Conservation (phyloP, 169 alveolate species). For the Plasmodium relictum region DNA sequence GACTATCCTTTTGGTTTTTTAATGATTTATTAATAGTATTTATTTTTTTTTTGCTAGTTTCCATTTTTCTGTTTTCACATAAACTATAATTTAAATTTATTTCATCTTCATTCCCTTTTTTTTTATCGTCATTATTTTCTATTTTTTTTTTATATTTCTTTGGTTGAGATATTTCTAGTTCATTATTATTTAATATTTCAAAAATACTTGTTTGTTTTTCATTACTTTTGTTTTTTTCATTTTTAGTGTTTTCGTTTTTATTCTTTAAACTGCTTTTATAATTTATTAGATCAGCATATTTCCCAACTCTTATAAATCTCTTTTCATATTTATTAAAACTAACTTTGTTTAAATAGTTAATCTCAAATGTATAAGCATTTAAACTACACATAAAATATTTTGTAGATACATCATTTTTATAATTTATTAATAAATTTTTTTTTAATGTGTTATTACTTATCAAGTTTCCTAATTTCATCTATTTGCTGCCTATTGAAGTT, state of each 20-base stretch:
- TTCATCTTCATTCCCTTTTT: not conserved
- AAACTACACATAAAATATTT: not conserved
- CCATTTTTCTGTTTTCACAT: slow-evolving; percentile 6
- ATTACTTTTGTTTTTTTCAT: not conserved
- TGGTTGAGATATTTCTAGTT: slow-evolving; percentile 32
- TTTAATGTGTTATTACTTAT: too few relatives aligned
- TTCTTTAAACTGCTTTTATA: slow-evolving; percentile 6
- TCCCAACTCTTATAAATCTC: slow-evolving; percentile 55
- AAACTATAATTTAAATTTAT: too few relatives aligned
- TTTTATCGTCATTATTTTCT: not conserved
- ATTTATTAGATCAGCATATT: slow-evolving; percentile 27
- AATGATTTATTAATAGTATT: not conserved
- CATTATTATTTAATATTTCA: slow-evolving; percentile 9
- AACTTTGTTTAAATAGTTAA: slow-evolving; percentile 3
- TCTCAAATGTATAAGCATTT: not conserved
- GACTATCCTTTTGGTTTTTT: not conserved
- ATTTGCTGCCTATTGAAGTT: too few relatives aligned
- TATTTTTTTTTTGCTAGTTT: not conserved
- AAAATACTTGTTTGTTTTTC: slow-evolving; percentile 21
- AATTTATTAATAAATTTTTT: too few relatives aligned
- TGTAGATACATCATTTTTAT: too few relatives aligned
- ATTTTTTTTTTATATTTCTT: slow-evolving; percentile 29
- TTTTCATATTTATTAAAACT: not conserved
- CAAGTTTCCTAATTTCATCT: too few relatives aligned
- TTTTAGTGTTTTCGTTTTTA: slow-evolving; percentile 3